Evolutionary conservation across 2,329 filamentous ascomycete genomes (phyloP).

Genomic region (Nemania serpens): DNA sequence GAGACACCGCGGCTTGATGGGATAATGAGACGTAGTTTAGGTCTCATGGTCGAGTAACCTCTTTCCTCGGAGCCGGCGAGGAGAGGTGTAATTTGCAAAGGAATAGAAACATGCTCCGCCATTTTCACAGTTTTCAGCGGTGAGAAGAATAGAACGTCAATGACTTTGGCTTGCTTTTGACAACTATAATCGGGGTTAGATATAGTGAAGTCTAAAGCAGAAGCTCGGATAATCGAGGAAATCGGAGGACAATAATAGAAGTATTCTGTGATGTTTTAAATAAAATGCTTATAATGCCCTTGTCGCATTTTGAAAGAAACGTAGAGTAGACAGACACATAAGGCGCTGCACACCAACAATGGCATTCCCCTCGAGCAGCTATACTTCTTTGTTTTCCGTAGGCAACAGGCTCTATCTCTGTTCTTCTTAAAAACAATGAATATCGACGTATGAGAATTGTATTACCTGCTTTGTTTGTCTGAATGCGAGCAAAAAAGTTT

Average conservation of each 20-base stretch:
- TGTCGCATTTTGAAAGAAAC: neutral
- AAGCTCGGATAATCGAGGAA: neutral
- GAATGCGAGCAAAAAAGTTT: neutral
- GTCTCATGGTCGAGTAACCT: conserved; percentile 28
- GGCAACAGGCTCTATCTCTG: neutral
- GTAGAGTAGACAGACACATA: neutral
- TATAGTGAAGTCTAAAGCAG: neutral
- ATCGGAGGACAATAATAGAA: neutral
- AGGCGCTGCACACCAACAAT: neutral
- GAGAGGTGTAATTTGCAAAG: conserved; percentile 24
- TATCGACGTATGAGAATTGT: no score
- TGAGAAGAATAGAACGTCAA: neutral
- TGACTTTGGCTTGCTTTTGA: neutral
- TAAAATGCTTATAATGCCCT: neutral
- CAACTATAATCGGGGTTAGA: neutral
- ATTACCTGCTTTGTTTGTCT: no score
- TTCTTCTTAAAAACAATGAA: no score
- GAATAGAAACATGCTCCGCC: neutral
- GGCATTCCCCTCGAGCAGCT: neutral
- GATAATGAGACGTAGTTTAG: conserved; percentile 20
- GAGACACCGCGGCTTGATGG: conserved; percentile 1
- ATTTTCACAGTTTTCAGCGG: neutral
- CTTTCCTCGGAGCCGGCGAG: conserved; percentile 5
- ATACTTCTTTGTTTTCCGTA: neutral
- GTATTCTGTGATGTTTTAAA: neutral